These are phyloP conservation scores for Xylaria telfairii DNA, from an alignment of 495 filamentous ascomycete species.

Conservation along the genomic window DNA sequence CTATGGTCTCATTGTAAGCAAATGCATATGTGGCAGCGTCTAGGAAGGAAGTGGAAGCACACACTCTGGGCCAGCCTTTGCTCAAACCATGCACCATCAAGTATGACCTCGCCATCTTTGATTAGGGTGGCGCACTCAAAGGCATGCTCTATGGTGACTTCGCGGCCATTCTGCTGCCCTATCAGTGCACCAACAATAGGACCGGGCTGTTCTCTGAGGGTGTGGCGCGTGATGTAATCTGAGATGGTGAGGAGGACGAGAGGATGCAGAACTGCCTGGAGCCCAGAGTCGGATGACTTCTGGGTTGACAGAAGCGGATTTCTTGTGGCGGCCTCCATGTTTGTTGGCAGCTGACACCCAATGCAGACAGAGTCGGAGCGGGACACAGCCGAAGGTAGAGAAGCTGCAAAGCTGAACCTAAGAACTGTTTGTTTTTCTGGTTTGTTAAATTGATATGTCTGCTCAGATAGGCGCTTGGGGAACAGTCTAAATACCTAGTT, in stretches of 20 bases:
- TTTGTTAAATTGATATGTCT: neutral
- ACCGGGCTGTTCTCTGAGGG: conserved; percentile 71
- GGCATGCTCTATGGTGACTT: conserved; percentile 89
- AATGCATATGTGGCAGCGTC: neutral
- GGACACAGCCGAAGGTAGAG: conserved; percentile 10
- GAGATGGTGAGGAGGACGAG: conserved; percentile 95
- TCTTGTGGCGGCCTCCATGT: conserved; percentile 29
- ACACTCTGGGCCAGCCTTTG: conserved; percentile 83
- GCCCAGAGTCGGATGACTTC: conserved; percentile 73
- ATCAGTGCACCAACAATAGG: conserved; percentile 87
- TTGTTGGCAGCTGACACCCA: neutral
- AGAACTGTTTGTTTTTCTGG: neutral
- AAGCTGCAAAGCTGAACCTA: conserved; percentile 1
- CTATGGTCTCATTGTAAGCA: conserved; percentile 48
- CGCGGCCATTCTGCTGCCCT: conserved; percentile 87
- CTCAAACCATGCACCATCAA: conserved; percentile 76
- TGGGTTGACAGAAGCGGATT: conserved; percentile 57
- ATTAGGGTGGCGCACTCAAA: conserved; percentile 73
- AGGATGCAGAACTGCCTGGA: conserved; percentile 87
- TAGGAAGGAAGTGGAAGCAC: conserved; percentile 33
- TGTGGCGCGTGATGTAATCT: conserved; percentile 93
- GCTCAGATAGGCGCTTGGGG: neutral
- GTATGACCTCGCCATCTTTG: conserved; percentile 54
- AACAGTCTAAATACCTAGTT: neutral
- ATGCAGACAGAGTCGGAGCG: neutral